A percentile compares a stretch with the other conserved stretches of the same genome.
These are phyloP conservation scores for Trapa bicornis DNA, from an alignment of 345 rosid species.

Conservation along the genomic window DNA sequence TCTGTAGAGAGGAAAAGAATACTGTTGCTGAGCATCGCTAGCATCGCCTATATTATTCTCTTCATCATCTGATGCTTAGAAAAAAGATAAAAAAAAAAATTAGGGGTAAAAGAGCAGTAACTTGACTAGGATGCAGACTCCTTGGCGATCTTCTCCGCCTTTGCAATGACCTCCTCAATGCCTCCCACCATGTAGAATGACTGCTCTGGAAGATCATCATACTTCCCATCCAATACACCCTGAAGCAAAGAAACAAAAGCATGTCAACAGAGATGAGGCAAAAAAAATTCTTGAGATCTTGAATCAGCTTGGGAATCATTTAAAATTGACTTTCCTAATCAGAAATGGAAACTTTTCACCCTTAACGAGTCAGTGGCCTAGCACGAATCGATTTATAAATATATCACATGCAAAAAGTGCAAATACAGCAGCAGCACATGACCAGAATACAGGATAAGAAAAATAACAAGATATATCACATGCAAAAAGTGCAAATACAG, in stretches of 20 bases:
- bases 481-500: no score
- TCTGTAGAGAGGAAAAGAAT: constrained; percentile 17
- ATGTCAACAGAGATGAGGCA: not conserved
- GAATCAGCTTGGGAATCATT: not conserved
- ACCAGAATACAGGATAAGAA: no score
- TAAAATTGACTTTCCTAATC: not conserved
- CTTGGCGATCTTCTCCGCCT: constrained; percentile 75
- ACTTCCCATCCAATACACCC: constrained; percentile 84
- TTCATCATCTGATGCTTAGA: constrained; percentile 9
- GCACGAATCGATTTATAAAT: not conserved
- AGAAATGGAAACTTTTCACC: not conserved
- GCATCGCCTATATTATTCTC: constrained; percentile 21
- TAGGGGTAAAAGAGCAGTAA: not conserved
- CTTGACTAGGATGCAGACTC: constrained; percentile 36
- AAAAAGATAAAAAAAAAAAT: constrained; percentile 8
- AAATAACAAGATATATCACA: not conserved
- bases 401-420: not conserved
- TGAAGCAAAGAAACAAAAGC: constrained; percentile 10
- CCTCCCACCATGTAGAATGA: constrained; percentile 88
- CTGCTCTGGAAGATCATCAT: constrained; percentile 71
- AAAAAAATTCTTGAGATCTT: not conserved
- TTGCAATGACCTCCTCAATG: constrained; percentile 71
- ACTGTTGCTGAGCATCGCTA: constrained; percentile 21
- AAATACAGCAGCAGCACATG: not conserved
- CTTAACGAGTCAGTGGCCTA: not conserved